Percentiles rank a stretch among this genome's conserved stretches.
Conservation (phyloP, 768 basidiomycete species). For the Sutorius australiensis region DNA sequence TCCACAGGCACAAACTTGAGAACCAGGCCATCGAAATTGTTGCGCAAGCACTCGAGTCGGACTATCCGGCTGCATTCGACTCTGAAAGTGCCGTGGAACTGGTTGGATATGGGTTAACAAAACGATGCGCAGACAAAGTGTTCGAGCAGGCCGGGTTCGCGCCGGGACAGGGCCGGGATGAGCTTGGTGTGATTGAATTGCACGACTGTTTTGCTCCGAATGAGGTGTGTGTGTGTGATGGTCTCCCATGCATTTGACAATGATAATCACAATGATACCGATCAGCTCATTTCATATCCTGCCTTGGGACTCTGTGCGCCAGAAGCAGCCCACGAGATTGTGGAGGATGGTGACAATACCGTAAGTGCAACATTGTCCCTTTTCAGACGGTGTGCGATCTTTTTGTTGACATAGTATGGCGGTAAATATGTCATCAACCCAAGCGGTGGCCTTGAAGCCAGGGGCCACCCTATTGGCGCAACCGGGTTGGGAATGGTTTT, state of each 20-base stretch:
- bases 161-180: conserved; percentile 56
- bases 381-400: not conserved
- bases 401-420: conserved; percentile 49
- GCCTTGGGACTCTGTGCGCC: conserved; percentile 65
- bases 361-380: conserved; percentile 35
- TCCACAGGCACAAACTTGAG: conserved; percentile 63
- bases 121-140: conserved; percentile 59
- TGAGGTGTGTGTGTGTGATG: conserved; percentile 44
- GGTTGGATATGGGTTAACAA: conserved; percentile 71
- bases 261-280: no score
- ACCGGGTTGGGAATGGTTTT: conserved; percentile 82
- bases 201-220: conserved; percentile 84
- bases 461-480: conserved; percentile 78
- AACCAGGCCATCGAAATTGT: conserved; percentile 86
- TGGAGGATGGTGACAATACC: conserved; percentile 74
- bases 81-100: conserved; percentile 68
- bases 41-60: conserved; percentile 59
- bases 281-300: conserved; percentile 71
- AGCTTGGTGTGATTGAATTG: conserved; percentile 77
- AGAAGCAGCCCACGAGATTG: conserved; percentile 66
- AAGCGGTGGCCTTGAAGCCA: conserved; percentile 80
- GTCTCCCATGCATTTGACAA: not conserved
- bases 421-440: conserved; percentile 82
- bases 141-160: conserved; percentile 67
- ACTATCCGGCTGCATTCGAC: conserved; percentile 59